Conservation (phyloP, 2,329 filamentous ascomycete species). For the Pseudogymnoascus sp. region DNA sequence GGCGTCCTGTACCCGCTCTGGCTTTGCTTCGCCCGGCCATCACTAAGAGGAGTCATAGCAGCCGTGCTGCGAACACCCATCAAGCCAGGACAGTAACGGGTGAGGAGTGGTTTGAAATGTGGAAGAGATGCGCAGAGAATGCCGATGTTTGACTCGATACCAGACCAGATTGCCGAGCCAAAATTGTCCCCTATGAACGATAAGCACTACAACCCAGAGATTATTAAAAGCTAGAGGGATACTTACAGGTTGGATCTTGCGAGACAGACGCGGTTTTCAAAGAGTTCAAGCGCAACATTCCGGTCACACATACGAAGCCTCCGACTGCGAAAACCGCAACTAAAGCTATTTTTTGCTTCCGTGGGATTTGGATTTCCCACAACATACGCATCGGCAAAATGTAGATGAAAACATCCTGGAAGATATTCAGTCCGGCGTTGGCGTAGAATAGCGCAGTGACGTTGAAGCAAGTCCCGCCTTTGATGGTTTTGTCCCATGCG, state of each 20-base stretch:
- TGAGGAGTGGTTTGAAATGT: background rate
- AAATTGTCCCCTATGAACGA: background rate
- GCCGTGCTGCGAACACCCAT: conserved; percentile 1
- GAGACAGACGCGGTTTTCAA: conserved; percentile 10
- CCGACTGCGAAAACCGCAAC: conserved; percentile 19
- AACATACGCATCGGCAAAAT: conserved; percentile 17
- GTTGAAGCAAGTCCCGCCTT: conserved; percentile 3
- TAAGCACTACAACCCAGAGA: background rate
- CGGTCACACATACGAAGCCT: conserved; percentile 18
- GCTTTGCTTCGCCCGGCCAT: background rate
- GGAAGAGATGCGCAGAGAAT: background rate
- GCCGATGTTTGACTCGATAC: background rate
- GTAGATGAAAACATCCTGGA: conserved; percentile 17
- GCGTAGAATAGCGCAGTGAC: conserved; percentile 7
- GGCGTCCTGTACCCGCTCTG: background rate
- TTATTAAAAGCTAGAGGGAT: background rate
- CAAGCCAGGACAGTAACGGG: background rate
- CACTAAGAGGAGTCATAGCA: conserved; percentile 1
- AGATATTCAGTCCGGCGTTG: conserved; percentile 17
- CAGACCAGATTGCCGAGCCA: background rate
- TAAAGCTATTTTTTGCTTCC: conserved; percentile 17
- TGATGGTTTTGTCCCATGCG: conserved; percentile 26
- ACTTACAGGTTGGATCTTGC: conserved; percentile 11
- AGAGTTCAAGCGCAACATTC: conserved; percentile 15
- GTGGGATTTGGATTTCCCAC: conserved; percentile 14